A percentile compares a stretch with the other conserved stretches of the same genome.
These are phyloP conservation scores for Gyromitra esculenta DNA, from an alignment of 2,329 filamentous ascomycete genomes.

Conservation along the genomic window DNA sequence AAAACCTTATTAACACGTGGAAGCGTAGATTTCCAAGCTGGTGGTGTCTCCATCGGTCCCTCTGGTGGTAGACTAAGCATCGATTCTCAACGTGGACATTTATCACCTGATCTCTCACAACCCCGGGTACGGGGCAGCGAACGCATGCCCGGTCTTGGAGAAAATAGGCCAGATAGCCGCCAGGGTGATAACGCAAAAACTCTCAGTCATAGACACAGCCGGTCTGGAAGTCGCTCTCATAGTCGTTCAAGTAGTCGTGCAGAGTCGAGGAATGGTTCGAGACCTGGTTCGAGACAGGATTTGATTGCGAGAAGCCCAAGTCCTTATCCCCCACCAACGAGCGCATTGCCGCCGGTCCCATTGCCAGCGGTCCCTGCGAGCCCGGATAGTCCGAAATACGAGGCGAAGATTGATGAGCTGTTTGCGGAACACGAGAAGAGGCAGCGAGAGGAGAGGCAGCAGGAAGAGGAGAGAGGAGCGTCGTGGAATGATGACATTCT, in stretches of 20 bases:
- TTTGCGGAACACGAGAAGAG: conserved; percentile 29
- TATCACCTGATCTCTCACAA: conserved; percentile 29
- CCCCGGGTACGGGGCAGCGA: conserved; percentile 27
- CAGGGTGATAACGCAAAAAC: conserved; percentile 28
- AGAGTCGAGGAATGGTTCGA: conserved; percentile 39
- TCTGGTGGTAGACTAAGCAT: conserved; percentile 5
- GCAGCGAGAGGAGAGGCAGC: conserved; percentile 11
- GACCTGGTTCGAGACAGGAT: conserved; percentile 40
- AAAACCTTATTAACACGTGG: background rate
- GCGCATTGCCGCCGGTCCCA: conserved; percentile 45
- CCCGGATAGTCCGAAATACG: conserved; percentile 29
- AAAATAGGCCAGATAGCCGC: conserved; percentile 41
- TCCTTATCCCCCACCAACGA: conserved; percentile 47
- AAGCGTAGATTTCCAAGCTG: conserved; percentile 32
- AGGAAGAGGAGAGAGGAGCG: conserved; percentile 22
- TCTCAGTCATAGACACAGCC: conserved; percentile 14
- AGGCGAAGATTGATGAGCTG: conserved; percentile 23
- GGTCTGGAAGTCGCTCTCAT: conserved; percentile 38
- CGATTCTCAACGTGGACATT: conserved; percentile 37
- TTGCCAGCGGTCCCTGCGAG: conserved; percentile 34
- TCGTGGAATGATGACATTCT: conserved; percentile 51
- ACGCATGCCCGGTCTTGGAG: conserved; percentile 27
- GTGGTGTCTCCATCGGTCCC: conserved; percentile 19
- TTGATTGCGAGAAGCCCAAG: conserved; percentile 35
- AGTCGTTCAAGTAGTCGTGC: conserved; percentile 44